Conservation (phyloP, 495 filamentous ascomycete species). For the Aspergillus wentii region DNA sequence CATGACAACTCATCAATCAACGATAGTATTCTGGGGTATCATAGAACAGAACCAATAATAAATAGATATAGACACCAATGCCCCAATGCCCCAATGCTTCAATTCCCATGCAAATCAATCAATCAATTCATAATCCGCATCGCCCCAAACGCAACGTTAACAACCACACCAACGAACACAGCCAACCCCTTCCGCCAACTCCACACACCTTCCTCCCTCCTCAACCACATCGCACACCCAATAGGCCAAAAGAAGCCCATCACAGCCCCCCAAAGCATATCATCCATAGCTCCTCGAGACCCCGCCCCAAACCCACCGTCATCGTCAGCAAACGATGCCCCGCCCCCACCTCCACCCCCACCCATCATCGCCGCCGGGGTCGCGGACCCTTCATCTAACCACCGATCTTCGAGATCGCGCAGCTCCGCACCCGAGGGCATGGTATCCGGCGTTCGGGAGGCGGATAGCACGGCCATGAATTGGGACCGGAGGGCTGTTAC, state of each 20-base stretch:
- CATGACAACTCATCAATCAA: not conserved
- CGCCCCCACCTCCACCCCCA: constrained; percentile 29
- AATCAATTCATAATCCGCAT: constrained; percentile 49
- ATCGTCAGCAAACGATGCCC: constrained; percentile 43
- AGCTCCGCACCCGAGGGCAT: constrained; percentile 65
- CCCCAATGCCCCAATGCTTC: not conserved
- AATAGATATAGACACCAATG: constrained; percentile 6
- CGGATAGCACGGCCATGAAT: constrained; percentile 73
- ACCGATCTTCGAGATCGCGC: constrained; percentile 74
- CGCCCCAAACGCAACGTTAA: constrained; percentile 67
- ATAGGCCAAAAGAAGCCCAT: constrained; percentile 95
- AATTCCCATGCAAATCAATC: not conserved
- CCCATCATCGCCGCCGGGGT: constrained; percentile 32
- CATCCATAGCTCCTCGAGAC: constrained; percentile 58
- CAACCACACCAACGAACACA: constrained; percentile 72
- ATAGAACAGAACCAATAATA: constrained; percentile 10
- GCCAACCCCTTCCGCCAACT: constrained; percentile 75
- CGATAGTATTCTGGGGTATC: constrained; percentile 19
- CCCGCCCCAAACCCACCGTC: constrained; percentile 42
- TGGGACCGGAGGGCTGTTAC: constrained; percentile 77
- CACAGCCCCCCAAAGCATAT: constrained; percentile 81
- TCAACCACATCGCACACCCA: constrained; percentile 75
- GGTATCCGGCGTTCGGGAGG: constrained; percentile 75
- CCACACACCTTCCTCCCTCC: constrained; percentile 87
- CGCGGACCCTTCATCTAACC: constrained; percentile 74